Evolutionary conservation across 306 rosid species (phyloP).

Genomic region (Lathyrus tuberosus): DNA sequence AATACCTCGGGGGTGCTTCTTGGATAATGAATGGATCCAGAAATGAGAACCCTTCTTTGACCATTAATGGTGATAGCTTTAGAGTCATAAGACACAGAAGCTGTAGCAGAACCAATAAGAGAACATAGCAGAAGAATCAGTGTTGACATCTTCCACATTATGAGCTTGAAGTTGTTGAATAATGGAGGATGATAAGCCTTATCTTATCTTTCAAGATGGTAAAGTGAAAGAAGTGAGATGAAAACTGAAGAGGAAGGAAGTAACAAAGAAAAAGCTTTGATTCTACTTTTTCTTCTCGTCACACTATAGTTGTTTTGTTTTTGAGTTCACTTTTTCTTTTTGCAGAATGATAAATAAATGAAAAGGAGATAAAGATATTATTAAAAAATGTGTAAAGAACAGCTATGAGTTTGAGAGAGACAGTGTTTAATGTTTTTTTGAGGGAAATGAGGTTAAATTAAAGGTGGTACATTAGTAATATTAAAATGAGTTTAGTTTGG

Average conservation of each 20-base stretch:
- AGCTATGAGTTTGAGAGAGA: constrained; percentile 5
- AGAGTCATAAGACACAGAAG: constrained; percentile 88
- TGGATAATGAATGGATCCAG: constrained; percentile 99
- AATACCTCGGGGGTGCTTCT: constrained; percentile 96
- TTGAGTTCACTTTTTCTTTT: neutral
- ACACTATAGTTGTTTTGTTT: constrained; percentile 9
- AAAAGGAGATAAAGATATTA: neutral
- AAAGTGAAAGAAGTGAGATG: constrained; percentile 51
- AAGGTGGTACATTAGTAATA: neutral
- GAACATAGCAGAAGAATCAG: constrained; percentile 34
- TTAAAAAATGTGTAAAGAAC: neutral
- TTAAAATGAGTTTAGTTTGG: neutral
- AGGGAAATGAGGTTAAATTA: neutral
- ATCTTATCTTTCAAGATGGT: constrained; percentile 32
- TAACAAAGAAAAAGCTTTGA: constrained; percentile 46
- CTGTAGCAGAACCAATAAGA: constrained; percentile 50
- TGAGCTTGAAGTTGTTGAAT: constrained; percentile 50
- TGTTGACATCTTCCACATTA: constrained; percentile 59
- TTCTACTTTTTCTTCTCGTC: constrained; percentile 9
- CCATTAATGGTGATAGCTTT: constrained; percentile 93
- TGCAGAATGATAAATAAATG: constrained; percentile 27
- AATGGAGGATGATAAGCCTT: neutral
- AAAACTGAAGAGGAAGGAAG: constrained; percentile 33
- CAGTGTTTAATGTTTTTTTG: neutral
- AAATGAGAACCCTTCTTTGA: constrained; percentile 87